These are phyloP conservation scores for Triadica sebifera DNA, from an alignment of 345 rosid species.

Conservation along the genomic window DNA sequence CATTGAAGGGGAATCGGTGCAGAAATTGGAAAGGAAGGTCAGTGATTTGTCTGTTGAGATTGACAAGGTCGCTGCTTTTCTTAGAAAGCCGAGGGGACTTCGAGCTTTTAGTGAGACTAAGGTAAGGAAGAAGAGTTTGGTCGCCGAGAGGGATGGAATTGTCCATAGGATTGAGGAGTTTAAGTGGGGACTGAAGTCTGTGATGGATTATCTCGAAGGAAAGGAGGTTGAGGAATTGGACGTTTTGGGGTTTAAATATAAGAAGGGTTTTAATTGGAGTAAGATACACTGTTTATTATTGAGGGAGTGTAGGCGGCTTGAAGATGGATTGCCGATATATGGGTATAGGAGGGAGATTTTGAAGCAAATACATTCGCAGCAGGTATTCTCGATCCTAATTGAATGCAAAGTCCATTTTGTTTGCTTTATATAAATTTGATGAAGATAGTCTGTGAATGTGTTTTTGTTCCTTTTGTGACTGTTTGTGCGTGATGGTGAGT, in stretches of 20 bases:
- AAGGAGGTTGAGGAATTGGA: conserved; percentile 16
- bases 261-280: conserved; percentile 42
- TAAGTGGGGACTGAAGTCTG: conserved; percentile 43
- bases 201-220: conserved; percentile 45
- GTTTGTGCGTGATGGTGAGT: neutral
- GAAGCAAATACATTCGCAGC: conserved; percentile 38
- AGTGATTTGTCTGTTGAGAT: conserved; percentile 30
- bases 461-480: neutral
- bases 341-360: conserved; percentile 51
- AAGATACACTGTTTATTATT: conserved; percentile 46
- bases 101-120: neutral
- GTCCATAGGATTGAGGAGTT: conserved; percentile 55
- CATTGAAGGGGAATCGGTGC: conserved; percentile 42
- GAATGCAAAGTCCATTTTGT: neutral
- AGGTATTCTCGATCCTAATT: conserved; percentile 36
- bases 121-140: conserved; percentile 33
- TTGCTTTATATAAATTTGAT: neutral
- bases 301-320: conserved; percentile 72
- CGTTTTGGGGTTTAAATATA: conserved; percentile 41
- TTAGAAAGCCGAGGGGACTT: conserved; percentile 4
- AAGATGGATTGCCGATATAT: conserved; percentile 76
- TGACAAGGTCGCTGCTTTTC: conserved; percentile 7
- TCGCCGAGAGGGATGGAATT: conserved; percentile 38
- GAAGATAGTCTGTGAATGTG: neutral
- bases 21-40: conserved; percentile 34